Conservation (phyloP, 441 rosid genomes). For the Daphne laureola region DNA sequence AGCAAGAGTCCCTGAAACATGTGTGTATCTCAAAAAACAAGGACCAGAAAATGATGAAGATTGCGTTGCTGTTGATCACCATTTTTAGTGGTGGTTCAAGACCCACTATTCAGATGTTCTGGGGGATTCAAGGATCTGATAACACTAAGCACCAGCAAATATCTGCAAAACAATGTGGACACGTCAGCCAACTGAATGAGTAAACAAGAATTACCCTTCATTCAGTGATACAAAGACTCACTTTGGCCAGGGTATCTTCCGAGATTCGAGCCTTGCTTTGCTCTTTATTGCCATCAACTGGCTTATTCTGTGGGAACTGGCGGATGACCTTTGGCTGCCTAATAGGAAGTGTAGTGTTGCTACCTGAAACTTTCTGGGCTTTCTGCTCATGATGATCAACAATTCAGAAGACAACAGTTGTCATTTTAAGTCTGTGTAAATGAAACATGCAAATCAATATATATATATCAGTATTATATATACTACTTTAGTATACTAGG, state of each 20-base stretch:
- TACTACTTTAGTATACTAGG: no score
- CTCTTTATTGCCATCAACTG: conserved; percentile 41
- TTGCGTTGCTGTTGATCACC: no score
- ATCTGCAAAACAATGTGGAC: conserved; percentile 31
- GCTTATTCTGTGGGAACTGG: conserved; percentile 60
- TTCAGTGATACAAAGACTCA: conserved; percentile 23
- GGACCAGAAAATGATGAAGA: no score
- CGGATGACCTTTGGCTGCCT: conserved; percentile 41
- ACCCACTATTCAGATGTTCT: no score
- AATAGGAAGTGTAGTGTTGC: conserved; percentile 20
- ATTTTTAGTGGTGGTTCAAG: no score
- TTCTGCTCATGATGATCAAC: conserved; percentile 37
- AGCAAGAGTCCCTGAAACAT: no score
- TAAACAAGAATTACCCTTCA: not conserved
- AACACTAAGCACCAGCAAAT: conserved; percentile 37
- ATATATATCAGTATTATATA: no score
- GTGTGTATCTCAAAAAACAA: no score
- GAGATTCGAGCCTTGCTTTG: conserved; percentile 55
- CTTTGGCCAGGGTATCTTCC: conserved; percentile 63
- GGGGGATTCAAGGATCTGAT: no score
- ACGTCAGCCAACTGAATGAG: not conserved
- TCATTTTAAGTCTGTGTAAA: no score
- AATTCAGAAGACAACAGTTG: no score
- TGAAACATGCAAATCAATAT: no score
- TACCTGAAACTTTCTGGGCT: conserved; percentile 36